Evolutionary conservation across 2,329 filamentous ascomycete genomes (phyloP).

Genomic region (Leptographium flavum): DNA sequence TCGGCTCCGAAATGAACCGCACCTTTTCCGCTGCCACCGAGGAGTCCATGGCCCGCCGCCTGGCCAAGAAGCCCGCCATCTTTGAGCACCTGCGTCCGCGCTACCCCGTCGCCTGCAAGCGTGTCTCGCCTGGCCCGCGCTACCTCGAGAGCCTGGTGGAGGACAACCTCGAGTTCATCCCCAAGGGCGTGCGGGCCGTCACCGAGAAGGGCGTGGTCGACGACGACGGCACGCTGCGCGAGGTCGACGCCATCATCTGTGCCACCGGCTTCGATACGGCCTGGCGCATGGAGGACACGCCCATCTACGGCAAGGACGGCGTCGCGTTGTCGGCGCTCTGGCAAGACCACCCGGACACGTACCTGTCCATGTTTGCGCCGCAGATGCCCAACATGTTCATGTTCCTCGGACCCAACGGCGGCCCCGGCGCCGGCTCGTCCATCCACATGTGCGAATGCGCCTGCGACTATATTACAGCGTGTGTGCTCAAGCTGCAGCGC

Average conservation of each 20-base stretch:
- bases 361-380: conserved; percentile 1
- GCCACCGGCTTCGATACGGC: conserved; percentile 24
- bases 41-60: too few species aligned
- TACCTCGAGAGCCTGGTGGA: conserved; percentile 27
- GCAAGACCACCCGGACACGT: conserved; percentile 3
- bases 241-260: conserved; percentile 18
- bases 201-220: conserved; percentile 18
- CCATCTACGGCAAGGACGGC: too few species aligned
- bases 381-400: conserved; percentile 6
- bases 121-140: conserved; percentile 26
- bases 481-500: conserved; percentile 2
- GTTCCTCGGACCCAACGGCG: conserved; percentile 5
- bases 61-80: too few species aligned
- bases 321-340: too few species aligned
- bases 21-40: too few species aligned
- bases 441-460: conserved; percentile 2
- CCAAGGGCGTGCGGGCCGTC: conserved; percentile 18
- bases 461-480: conserved; percentile 4
- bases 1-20: too few species aligned
- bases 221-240: conserved; percentile 16
- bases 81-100: too few species aligned
- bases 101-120: conserved; percentile 27
- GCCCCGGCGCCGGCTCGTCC: conserved; percentile 4
- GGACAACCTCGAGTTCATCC: conserved; percentile 29
- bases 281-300: conserved; percentile 20